Percentiles rank a stretch among this genome's conserved stretches.
phyloP scores from a whole-genome alignment of 805 yeast species.

The Spathaspora hagerdaliae region DNA sequence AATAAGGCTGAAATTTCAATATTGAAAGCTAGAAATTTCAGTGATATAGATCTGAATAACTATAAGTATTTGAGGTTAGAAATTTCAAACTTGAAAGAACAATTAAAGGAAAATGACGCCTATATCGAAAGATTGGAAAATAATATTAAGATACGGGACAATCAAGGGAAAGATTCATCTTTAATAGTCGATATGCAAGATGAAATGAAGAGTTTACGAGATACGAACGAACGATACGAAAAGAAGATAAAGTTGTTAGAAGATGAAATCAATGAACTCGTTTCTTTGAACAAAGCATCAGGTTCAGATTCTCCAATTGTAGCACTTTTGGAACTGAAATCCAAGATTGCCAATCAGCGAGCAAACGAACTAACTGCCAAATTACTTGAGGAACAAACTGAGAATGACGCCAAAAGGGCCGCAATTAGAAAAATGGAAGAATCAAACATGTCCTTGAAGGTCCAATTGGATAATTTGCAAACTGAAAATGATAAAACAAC shows the following conservation, averaged over 20 bases:
- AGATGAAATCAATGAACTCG: neutral
- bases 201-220: slow-evolving; percentile 8
- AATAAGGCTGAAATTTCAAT: neutral
- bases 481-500: slow-evolving; percentile 9
- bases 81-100: neutral
- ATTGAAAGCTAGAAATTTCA: too few species aligned
- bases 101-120: slow-evolving; percentile 2
- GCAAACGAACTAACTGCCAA: neutral
- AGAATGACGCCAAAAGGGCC: neutral
- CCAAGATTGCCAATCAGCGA: slow-evolving; percentile 1
- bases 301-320: slow-evolving; percentile 1
- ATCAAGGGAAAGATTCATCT: slow-evolving; percentile 10
- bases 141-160: neutral
- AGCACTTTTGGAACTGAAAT: slow-evolving; percentile 5
- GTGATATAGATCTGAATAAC: too few species aligned
- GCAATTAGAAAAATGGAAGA: neutral
- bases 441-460: slow-evolving; percentile 2
- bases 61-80: neutral
- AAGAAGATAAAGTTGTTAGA: slow-evolving; percentile 1
- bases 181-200: slow-evolving; percentile 12
- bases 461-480: slow-evolving; percentile 20
- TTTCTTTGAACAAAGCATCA: neutral
- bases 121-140: slow-evolving; percentile 3
- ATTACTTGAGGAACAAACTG: neutral
- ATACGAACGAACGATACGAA: neutral